Evolutionary conservation across 768 basidiomycete species (phyloP), one percentile per base, ranked within the genome.

Genomic region (Tephrocybe sp.): DNA sequence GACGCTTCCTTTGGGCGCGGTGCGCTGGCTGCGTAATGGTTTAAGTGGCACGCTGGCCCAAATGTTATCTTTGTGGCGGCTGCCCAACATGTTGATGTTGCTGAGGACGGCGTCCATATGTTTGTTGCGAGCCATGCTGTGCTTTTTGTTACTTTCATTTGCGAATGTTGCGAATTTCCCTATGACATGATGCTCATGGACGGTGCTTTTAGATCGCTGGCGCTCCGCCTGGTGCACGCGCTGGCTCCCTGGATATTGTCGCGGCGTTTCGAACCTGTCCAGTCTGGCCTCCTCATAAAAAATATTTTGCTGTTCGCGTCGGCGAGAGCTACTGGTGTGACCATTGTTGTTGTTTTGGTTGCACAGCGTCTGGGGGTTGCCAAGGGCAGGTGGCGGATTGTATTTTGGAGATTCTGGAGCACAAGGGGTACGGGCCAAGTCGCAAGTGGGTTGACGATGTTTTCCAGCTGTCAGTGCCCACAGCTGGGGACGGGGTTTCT

Each of bases 381-480:
- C 57, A 63, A n/a, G n/a, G n/a, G n/a, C n/a, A n/a, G n/a, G n/a
- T n/a, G n/a, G n/a, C n/a, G n/a, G n/a, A n/a, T n/a, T 0, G 61
- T 0, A 41, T 56, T 0, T 50, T 61, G 0, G 60, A 62, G n/a
- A 64, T 70, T 7, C 61, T 60, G 53, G 10, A 52, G 1, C 25
- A 34, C 0, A 41, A 55, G 21, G 50, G 41, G 1, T 52, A 63
- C 13, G 25, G 42, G 1, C 59, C 65, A 3, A 8, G 42, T 1
- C n/a, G 39, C 11, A 66, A 68, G 34, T 68, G 64, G 61, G 67
- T 1, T 30, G 68, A 73, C 52, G 64, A 73, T 33, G 55, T 66
- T 41, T 39, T 57, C 7, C 19, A 61, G 2, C 57, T 67, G 22
- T 51, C 39, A 1, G 49, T 46, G 15, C 61, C 59, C 7, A 24